A percentile compares a stretch with the other conserved stretches of the same genome.
Conservation (phyloP, 208 protist species). For the Crithidia fasciculata region DNA sequence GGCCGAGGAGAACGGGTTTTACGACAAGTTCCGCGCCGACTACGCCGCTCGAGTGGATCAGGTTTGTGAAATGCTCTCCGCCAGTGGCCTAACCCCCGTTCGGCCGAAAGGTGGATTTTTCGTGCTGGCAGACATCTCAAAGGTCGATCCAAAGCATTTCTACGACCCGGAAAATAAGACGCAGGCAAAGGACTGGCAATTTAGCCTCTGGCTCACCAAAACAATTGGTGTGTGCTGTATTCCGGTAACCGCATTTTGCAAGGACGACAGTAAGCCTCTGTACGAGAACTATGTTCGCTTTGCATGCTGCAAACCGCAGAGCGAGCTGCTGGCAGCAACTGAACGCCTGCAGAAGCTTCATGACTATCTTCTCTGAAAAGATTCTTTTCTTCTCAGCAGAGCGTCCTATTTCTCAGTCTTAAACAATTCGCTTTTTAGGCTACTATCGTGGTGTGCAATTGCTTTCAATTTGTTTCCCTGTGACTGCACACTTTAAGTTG, state of each 20-base stretch:
- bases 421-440: neutral
- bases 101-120: slow-evolving; percentile 87
- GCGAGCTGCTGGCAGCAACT: slow-evolving; percentile 48
- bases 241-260: slow-evolving; percentile 84
- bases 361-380: slow-evolving; percentile 28
- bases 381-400: neutral
- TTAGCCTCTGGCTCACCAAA: slow-evolving; percentile 89
- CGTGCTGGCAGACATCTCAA: slow-evolving; percentile 81
- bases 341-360: slow-evolving; percentile 60
- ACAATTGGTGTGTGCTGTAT: slow-evolving; percentile 88
- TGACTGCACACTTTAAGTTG: too few species aligned
- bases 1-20: slow-evolving; percentile 64
- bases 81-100: slow-evolving; percentile 51
- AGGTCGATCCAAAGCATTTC: slow-evolving; percentile 72
- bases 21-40: slow-evolving; percentile 40
- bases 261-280: slow-evolving; percentile 40
- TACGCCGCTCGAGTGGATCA: slow-evolving; percentile 57
- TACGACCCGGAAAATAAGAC: slow-evolving; percentile 54
- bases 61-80: slow-evolving; percentile 45
- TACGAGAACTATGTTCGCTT: slow-evolving; percentile 86
- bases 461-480: slow-evolving; percentile 10
- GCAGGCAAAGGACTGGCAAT: slow-evolving; percentile 81
- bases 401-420: slow-evolving; percentile 1
- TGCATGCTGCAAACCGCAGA: slow-evolving; percentile 89
- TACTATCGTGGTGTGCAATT: neutral